Percentiles rank a stretch among this genome's conserved stretches.
Evolutionary conservation across 805 yeast genomes (phyloP).

Genomic region (Sugiyamaella americana): DNA sequence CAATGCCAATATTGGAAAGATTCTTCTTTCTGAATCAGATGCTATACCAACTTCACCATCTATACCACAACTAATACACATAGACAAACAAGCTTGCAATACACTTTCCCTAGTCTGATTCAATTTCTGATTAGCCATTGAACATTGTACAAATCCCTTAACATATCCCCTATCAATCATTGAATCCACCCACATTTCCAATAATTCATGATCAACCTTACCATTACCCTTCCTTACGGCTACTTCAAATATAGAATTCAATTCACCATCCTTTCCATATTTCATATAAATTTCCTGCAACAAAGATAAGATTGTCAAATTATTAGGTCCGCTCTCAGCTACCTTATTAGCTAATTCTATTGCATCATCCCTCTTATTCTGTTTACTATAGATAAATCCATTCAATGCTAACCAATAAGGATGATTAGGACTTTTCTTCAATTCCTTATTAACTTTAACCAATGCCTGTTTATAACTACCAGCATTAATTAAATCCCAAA

Average conservation of each 20-base stretch:
- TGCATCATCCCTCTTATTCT: slow-evolving; percentile 18
- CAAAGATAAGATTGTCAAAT: slow-evolving; percentile 26
- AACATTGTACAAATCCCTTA: slow-evolving; percentile 48
- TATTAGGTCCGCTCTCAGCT: slow-evolving; percentile 29
- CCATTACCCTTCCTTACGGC: slow-evolving; percentile 11
- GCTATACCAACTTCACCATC: slow-evolving; percentile 34
- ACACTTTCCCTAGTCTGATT: slow-evolving; percentile 18
- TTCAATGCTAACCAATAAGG: slow-evolving; percentile 45
- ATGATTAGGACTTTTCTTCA: slow-evolving; percentile 51
- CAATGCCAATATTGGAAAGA: slow-evolving; percentile 57
- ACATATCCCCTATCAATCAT: slow-evolving; percentile 44
- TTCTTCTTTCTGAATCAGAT: slow-evolving; percentile 40
- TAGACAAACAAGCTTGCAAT: slow-evolving; percentile 38
- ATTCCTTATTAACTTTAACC: slow-evolving; percentile 41
- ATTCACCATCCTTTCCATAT: slow-evolving; percentile 17
- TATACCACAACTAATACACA: slow-evolving; percentile 25
- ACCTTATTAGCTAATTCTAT: slow-evolving; percentile 24
- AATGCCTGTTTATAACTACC: slow-evolving; percentile 53
- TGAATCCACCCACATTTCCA: slow-evolving; percentile 48
- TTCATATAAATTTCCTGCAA: slow-evolving; percentile 21
- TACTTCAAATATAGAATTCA: slow-evolving; percentile 14
- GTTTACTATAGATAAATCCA: slow-evolving; percentile 21
- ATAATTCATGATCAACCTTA: slow-evolving; percentile 22
- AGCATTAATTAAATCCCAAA: slow-evolving; percentile 42
- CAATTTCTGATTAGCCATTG: slow-evolving; percentile 28